These are phyloP conservation scores for Phytopythium chamaehyphon DNA, from an alignment of 352 stramenopile genomes.

Conservation along the genomic window DNA sequence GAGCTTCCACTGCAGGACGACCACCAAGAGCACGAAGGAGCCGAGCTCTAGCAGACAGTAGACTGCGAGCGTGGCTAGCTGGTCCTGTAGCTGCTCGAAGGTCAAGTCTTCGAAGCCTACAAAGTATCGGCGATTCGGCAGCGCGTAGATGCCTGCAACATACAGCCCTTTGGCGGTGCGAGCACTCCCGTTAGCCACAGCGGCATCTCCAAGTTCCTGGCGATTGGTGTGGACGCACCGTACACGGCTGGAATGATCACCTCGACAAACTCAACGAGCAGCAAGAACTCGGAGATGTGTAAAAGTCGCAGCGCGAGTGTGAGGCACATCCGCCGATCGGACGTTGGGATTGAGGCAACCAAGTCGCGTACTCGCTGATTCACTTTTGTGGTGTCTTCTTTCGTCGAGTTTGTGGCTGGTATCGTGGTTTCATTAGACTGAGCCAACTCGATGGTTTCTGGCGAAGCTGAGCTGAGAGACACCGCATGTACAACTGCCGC, in stretches of 20 bases:
- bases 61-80: constrained; percentile 15
- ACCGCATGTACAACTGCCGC: no score
- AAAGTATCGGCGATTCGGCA: constrained; percentile 22
- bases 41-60: constrained; percentile 27
- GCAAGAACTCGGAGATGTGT: constrained; percentile 17
- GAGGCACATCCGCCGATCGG: constrained; percentile 7
- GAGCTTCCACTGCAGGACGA: constrained; percentile 18
- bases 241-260: constrained; percentile 17
- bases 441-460: no score
- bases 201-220: no score
- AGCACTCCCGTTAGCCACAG: no score
- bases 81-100: constrained; percentile 2
- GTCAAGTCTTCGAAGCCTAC: constrained; percentile 8
- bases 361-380: not conserved
- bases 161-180: not conserved
- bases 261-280: constrained; percentile 20
- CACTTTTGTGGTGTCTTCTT: no score
- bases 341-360: not conserved
- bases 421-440: no score
- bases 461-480: no score
- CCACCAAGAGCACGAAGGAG: constrained; percentile 23
- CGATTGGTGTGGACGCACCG: constrained; percentile 6
- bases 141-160: constrained; percentile 5
- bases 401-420: no score
- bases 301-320: constrained; percentile 13